A percentile compares a stretch with the other conserved stretches of the same genome.
Evolutionary conservation across 345 rosid species (phyloP).

Genomic region (Moricandia moricandioides): DNA sequence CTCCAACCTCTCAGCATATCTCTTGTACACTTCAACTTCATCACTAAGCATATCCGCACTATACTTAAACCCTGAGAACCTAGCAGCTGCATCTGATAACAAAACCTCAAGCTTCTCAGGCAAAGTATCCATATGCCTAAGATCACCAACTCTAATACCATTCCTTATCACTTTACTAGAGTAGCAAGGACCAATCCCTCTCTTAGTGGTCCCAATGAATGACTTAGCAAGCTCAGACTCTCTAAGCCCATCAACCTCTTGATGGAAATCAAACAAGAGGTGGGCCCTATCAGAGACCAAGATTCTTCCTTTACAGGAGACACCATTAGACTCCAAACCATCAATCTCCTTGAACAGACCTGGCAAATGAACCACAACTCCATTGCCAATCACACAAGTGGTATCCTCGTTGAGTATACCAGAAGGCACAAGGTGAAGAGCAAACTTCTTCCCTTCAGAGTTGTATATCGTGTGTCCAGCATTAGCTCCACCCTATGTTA

Average conservation of each 20-base stretch:
- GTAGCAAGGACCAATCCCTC: conserved; percentile 94
- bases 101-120: conserved; percentile 82
- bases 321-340: conserved; percentile 73
- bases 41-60: conserved; percentile 67
- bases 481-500: conserved; percentile 87
- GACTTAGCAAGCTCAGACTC: conserved; percentile 90
- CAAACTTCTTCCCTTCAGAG: conserved; percentile 89
- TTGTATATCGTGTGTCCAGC: conserved; percentile 98
- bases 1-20: conserved; percentile 89
- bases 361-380: conserved; percentile 92
- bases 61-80: conserved; percentile 69
- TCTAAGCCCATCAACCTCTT: conserved; percentile 79
- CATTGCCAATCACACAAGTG: conserved; percentile 90
- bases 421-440: conserved; percentile 94
- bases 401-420: conserved; percentile 89
- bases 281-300: conserved; percentile 95
- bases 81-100: conserved; percentile 70
- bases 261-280: conserved; percentile 88
- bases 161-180: conserved; percentile 82
- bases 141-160: conserved; percentile 88
- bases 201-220: conserved; percentile 86
- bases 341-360: conserved; percentile 84
- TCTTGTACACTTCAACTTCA: conserved; percentile 89
- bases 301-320: conserved; percentile 84
- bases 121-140: conserved; percentile 91